phyloP scores from a whole-genome alignment of 23 red algal species.

The Gracilaria domingensis region DNA sequence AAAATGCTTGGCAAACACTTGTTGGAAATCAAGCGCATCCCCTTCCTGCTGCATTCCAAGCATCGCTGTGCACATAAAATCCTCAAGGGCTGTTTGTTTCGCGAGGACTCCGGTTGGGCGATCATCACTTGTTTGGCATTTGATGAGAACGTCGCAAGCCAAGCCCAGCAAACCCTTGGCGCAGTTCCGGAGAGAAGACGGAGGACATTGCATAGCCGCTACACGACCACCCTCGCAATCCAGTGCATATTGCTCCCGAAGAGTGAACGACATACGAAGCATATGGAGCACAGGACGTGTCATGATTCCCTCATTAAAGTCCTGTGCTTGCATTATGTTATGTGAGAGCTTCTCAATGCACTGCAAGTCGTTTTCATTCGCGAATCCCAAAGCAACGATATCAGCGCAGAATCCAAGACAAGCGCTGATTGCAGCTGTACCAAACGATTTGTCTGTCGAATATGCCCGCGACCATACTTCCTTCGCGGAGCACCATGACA shows the following conservation, averaged over 20 bases:
- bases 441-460: conserved; percentile 3
- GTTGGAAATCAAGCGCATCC: background rate
- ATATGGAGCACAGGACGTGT: conserved; percentile 14
- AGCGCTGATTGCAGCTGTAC: background rate
- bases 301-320: background rate
- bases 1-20: background rate
- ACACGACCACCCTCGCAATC: background rate
- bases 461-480: conserved; percentile 21
- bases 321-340: background rate
- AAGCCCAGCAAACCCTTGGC: background rate
- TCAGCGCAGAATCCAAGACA: conserved; percentile 39
- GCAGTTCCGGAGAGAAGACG: background rate
- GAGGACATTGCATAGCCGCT: background rate
- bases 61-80: conserved; percentile 14
- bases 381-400: conserved; percentile 6
- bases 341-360: conserved; percentile 24
- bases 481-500: conserved; percentile 32
- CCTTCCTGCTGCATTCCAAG: conserved; percentile 6
- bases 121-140: background rate
- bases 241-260: conserved; percentile 11
- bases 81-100: conserved; percentile 13
- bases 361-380: conserved; percentile 28
- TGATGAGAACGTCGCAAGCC: conserved; percentile 8
- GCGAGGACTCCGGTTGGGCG: conserved; percentile 1
- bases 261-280: conserved; percentile 21